These are phyloP conservation scores for Penicillium sp. DNA, from an alignment of 2,329 filamentous ascomycete genomes.

Conservation along the genomic window DNA sequence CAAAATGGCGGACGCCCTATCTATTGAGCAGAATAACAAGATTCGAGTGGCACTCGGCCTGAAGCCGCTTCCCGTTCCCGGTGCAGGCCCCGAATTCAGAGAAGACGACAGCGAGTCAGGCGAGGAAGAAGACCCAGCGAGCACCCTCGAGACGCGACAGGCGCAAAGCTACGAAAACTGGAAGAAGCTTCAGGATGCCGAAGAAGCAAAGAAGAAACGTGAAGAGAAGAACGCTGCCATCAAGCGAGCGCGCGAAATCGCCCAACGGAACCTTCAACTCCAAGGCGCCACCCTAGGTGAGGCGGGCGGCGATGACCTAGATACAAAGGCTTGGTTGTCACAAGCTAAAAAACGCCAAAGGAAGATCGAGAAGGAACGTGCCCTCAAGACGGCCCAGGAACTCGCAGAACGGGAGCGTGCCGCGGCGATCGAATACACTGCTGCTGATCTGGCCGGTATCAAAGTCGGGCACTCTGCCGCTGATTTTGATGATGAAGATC, in stretches of 20 bases:
- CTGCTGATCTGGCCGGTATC: slow-evolving; percentile 81
- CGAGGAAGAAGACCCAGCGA: slow-evolving; percentile 66
- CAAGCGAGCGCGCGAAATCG: slow-evolving; percentile 80
- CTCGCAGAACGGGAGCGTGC: slow-evolving; percentile 70
- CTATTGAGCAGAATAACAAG: slow-evolving; percentile 91
- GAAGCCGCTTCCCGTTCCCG: slow-evolving; percentile 81
- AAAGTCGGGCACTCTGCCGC: slow-evolving; percentile 85
- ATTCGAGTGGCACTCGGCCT: slow-evolving; percentile 85
- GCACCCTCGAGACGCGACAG: slow-evolving; percentile 70
- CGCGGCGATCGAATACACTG: slow-evolving; percentile 72
- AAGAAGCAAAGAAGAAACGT: slow-evolving; percentile 67
- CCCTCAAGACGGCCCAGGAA: slow-evolving; percentile 68
- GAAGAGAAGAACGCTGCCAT: slow-evolving; percentile 78
- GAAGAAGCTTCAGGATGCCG: slow-evolving; percentile 64
- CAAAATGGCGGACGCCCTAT: slow-evolving; percentile 56
- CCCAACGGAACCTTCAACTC: slow-evolving; percentile 69
- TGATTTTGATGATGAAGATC: slow-evolving; percentile 78
- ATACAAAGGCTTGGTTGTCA: slow-evolving; percentile 82
- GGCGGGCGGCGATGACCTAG: slow-evolving; percentile 60
- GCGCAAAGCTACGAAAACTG: slow-evolving; percentile 46
- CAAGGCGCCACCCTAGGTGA: slow-evolving; percentile 84
- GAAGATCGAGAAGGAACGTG: slow-evolving; percentile 73
- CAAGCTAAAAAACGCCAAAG: slow-evolving; percentile 91
- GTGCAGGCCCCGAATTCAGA: slow-evolving; percentile 58
- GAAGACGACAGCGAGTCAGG: slow-evolving; percentile 43